Evolutionary conservation across 768 basidiomycete species (phyloP), one percentile per base, ranked within the genome.

Genomic region (Boletus sp.): DNA sequence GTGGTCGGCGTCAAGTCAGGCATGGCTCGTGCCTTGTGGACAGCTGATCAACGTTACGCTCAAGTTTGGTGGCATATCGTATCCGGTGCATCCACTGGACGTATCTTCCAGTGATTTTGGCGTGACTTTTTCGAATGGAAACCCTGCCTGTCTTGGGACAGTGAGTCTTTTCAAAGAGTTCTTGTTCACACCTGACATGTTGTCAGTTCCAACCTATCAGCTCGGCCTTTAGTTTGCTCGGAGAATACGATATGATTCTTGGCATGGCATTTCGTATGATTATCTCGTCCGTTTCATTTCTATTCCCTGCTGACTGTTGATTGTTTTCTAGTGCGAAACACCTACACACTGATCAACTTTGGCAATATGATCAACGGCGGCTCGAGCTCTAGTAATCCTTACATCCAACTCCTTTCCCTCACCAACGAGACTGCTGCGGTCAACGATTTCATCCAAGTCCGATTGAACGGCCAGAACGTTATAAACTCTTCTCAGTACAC

Each of bases 181-280:
- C 11, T 40, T 33, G 24, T 32, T 57, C 46, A 17, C 0, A 44
- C 29, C 56, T 67, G 47, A 70, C n/a, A 24, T 30, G 12, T 55
- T 32, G 14, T 37, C 61, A 90, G 83, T 92, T 90, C 78, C 90
- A 92, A 77, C 90, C 90, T 2, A 89, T 91, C 60, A 89, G 89
- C 14, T 82, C 84, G 4, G 88, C 89, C 5, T 90, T 91, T 73
- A 86, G 87, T 75, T 60, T 90, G 41, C 79, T 89, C 29, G 87
- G 89, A 60, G 79, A 87, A 67, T 92, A 89, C 60, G 90, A 92
- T 63, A 85, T 91, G 78, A 89, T 92, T 63, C 78, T 91, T 48
- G 90, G 90, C 60, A 90, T 90, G 88, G 80, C 80, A 52, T 90
- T 92, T 75, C 55, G 89, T 91, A 71, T 63, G 87, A 71, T 5